Evolutionary conservation across 2,329 filamentous ascomycete species (phyloP).

Genomic region (Pseudocercospora cruenta): DNA sequence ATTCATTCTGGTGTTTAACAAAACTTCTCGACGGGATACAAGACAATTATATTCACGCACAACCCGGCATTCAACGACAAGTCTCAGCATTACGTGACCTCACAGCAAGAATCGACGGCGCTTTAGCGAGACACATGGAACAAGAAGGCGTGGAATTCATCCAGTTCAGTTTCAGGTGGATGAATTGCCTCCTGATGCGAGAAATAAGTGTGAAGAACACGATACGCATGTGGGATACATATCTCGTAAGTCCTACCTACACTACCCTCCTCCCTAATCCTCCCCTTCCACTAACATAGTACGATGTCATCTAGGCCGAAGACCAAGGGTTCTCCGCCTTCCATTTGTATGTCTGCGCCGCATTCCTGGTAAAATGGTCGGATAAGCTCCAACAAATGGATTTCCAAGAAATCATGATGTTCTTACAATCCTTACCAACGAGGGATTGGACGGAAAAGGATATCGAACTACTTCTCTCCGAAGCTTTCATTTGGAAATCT

Average conservation of each 20-base stretch:
- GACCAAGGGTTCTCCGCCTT: conserved; percentile 98
- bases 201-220: conserved; percentile 96
- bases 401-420: conserved; percentile 99
- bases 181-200: conserved; percentile 98
- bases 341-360: conserved; percentile 96
- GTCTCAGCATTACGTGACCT: conserved; percentile 87
- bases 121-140: conserved; percentile 84
- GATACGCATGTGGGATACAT: conserved; percentile 99
- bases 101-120: conserved; percentile 83
- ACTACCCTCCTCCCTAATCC: background rate
- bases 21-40: conserved; percentile 98
- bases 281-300: background rate
- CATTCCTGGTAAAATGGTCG: conserved; percentile 98
- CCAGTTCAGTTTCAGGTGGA: conserved; percentile 98
- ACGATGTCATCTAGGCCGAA: conserved; percentile 70
- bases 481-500: conserved; percentile 98
- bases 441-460: conserved; percentile 97
- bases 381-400: conserved; percentile 95
- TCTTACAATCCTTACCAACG: conserved; percentile 90
- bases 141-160: conserved; percentile 95
- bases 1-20: conserved; percentile 97
- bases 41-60: conserved; percentile 97
- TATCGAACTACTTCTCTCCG: conserved; percentile 90
- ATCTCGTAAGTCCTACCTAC: conserved; percentile 68
- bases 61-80: conserved; percentile 94